These are phyloP conservation scores for Drechslerella dactyloides DNA, from an alignment of 2,329 filamentous ascomycete genomes.

Conservation along the genomic window DNA sequence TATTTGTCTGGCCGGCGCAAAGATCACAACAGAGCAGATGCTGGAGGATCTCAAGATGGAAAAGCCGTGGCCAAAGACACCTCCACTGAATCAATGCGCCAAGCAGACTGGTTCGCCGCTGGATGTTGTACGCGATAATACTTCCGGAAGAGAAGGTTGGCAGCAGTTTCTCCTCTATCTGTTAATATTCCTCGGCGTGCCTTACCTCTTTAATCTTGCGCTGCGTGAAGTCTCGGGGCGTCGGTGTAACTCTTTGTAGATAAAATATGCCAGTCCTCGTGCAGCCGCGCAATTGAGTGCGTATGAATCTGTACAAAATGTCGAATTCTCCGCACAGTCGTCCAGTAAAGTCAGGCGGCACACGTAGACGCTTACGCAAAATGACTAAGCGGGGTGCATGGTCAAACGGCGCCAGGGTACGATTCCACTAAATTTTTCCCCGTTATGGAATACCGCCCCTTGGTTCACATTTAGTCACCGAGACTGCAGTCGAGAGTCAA, in stretches of 20 bases:
- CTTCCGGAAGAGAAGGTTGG: slow-evolving; percentile 36
- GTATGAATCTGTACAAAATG: neutral
- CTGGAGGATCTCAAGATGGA: slow-evolving; percentile 38
- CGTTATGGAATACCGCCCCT: too few relatives aligned
- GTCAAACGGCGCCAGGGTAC: too few relatives aligned
- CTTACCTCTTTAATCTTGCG: neutral
- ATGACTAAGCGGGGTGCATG: neutral
- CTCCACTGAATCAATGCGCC: slow-evolving; percentile 21
- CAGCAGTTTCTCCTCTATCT: slow-evolving; percentile 13
- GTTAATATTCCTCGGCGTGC: slow-evolving; percentile 16
- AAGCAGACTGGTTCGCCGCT: slow-evolving; percentile 33
- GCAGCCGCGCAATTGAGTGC: neutral
- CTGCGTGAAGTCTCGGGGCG: too few relatives aligned
- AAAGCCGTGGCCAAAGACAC: slow-evolving; percentile 31
- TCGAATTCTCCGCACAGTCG: neutral
- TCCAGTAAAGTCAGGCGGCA: neutral
- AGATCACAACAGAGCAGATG: slow-evolving; percentile 61
- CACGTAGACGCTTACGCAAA: neutral
- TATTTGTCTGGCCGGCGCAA: slow-evolving; percentile 73
- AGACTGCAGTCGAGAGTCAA: too few relatives aligned
- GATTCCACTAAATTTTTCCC: too few relatives aligned
- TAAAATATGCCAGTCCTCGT: neutral
- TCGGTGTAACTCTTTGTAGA: too few relatives aligned
- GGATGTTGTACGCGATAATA: slow-evolving; percentile 28
- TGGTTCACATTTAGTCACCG: too few relatives aligned